phyloP scores from a whole-genome alignment of 2,329 filamentous ascomycete species.

The Aspergillus sp. region DNA sequence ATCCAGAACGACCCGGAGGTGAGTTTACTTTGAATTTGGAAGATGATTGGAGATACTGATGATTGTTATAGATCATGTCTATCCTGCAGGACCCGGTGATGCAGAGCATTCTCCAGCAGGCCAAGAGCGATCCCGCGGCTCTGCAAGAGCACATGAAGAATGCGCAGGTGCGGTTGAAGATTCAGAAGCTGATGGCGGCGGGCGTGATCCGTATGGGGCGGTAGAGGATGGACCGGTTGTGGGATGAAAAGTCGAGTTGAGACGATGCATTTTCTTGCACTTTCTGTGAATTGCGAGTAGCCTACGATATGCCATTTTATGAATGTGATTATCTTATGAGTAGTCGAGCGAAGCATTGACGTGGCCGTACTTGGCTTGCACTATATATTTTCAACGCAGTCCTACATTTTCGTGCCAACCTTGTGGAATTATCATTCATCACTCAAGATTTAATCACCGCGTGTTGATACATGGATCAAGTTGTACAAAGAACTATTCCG shows the following conservation, averaged over 20 bases:
- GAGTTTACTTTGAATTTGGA: conserved; percentile 31
- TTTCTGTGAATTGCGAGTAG: neutral
- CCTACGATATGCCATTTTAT: neutral
- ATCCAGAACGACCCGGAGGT: conserved; percentile 89
- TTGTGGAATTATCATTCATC: no score
- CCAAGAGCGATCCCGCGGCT: conserved; percentile 86
- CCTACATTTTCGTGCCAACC: no score
- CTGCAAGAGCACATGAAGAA: conserved; percentile 98
- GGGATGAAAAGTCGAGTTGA: conserved; percentile 11
- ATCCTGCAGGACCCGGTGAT: conserved; percentile 96
- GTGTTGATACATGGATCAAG: no score
- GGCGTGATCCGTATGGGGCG: conserved; percentile 81
- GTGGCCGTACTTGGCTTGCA: no score
- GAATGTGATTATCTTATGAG: conserved; percentile 1
- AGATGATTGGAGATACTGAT: conserved; percentile 24
- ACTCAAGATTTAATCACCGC: no score
- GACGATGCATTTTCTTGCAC: neutral
- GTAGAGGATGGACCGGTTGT: conserved; percentile 25
- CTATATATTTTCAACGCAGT: no score
- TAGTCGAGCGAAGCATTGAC: no score
- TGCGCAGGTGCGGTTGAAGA: conserved; percentile 76
- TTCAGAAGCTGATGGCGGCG: conserved; percentile 90
- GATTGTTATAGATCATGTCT: conserved; percentile 63
- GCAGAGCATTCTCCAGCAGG: conserved; percentile 96
- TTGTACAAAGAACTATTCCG: no score